Base-by-base conservation (phyloP, 2,329 filamentous ascomycete species). In the Fusarium pseudograminearum region DNA sequence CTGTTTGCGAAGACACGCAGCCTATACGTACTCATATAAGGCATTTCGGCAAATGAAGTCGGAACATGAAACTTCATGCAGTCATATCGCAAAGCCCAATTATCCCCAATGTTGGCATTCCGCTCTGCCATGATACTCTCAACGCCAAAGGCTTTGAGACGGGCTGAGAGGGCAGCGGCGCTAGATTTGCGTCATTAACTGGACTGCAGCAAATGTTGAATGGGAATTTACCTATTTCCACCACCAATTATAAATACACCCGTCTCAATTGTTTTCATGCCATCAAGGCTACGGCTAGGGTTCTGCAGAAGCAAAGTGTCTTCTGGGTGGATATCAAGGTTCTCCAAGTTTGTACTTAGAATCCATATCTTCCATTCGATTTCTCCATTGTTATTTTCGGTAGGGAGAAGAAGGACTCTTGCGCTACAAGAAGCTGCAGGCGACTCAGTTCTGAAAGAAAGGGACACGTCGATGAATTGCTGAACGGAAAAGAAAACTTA, bases 281-380 rank as follows among this genome's bases (percentile, higher is more conserved):
- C 51, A 2, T 14, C 45, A 1, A 67, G 5, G 2, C 15, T 18
- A 1, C 44, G 61, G 1, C 42, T 8, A 0, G 63, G 52, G 4
- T 4, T 10, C 1, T 46, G 33, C 7, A 72, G 66, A 0, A 72
- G 20, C 2, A 42, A 41, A 18, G 57, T 42, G 3, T 68, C 15
- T 1, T 72, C 57, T 2, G 59, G 55, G 1, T 70, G 54, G 1
- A 66, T 2, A 5, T 70, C 62, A 2, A 72, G 20, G 6, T 56
- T 41, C 3, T 62, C 59, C 2, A 72, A 45, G 4, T 51, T 62
- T 16, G 69, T 70, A 30, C 69, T 72, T 0, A 72, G 11, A 9
- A 70, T 59, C 70, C 70, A 72, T 3, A 72, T 68, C 12, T 61
- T 70, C 63, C 69, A 70, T 5, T 61, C 24, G 0, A 71, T 12